These are phyloP conservation scores for Thelonectria rubi DNA, from an alignment of 2,329 filamentous ascomycete genomes.

Conservation along the genomic window DNA sequence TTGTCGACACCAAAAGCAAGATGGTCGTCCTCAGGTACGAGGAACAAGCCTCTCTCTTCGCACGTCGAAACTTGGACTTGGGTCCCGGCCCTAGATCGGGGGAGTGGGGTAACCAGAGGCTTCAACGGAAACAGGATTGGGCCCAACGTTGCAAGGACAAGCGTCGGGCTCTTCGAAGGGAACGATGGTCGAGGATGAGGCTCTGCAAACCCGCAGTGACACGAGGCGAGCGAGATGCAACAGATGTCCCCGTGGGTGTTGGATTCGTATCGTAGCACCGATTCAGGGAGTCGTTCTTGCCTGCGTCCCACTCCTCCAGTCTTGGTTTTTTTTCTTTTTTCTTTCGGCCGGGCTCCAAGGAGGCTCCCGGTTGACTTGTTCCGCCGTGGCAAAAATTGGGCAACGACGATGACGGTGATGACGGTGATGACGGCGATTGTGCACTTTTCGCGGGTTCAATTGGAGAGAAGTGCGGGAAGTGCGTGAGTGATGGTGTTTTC, in stretches of 20 bases:
- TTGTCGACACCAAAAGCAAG: constrained; percentile 9
- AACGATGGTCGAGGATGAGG: constrained; percentile 33
- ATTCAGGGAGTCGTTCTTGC: constrained; percentile 19
- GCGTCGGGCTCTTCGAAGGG: constrained; percentile 23
- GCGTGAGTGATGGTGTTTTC: neutral
- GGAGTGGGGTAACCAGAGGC: too few relatives aligned
- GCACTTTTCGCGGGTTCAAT: neutral
- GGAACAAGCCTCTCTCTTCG: neutral
- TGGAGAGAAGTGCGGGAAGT: neutral
- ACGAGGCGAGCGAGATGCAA: neutral
- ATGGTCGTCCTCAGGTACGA: neutral
- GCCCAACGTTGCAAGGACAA: constrained; percentile 29
- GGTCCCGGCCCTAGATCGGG: neutral
- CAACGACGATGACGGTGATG: constrained; percentile 6
- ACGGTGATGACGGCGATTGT: neutral
- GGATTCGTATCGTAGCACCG: constrained; percentile 1
- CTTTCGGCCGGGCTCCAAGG: neutral
- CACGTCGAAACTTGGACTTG: neutral
- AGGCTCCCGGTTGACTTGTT: constrained; percentile 16
- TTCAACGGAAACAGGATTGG: constrained; percentile 23
- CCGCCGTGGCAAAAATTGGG: constrained; percentile 32
- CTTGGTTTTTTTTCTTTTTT: constrained; percentile 19
- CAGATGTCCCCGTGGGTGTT: constrained; percentile 14
- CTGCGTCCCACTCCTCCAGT: constrained; percentile 35
- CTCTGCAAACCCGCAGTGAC: constrained; percentile 31